Evolutionary conservation across 2,329 filamentous ascomycete genomes (phyloP).

Genomic region (Alternaria triticina): DNA sequence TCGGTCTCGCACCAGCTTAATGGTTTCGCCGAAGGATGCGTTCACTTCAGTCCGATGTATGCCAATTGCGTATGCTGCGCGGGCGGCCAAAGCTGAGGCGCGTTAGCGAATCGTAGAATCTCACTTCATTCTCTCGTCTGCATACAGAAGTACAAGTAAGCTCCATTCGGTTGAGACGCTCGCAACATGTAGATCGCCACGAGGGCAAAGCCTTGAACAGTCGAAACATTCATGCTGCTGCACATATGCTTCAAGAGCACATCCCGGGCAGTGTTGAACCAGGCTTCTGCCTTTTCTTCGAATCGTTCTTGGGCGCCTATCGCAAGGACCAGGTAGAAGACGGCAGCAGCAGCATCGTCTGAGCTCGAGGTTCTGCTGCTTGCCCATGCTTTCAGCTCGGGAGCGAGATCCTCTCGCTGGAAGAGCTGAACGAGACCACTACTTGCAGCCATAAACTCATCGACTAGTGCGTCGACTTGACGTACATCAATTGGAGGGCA

Average conservation of each 20-base stretch:
- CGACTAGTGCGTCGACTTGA: constrained; percentile 51
- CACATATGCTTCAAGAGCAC: constrained; percentile 55
- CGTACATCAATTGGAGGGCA: constrained; percentile 36
- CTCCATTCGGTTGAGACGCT: constrained; percentile 59
- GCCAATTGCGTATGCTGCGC: constrained; percentile 60
- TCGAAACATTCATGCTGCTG: constrained; percentile 57
- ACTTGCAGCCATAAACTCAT: constrained; percentile 55
- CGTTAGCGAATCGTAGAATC: not conserved
- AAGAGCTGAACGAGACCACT: constrained; percentile 59
- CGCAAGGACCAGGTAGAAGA: constrained; percentile 59
- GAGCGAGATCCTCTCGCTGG: constrained; percentile 45
- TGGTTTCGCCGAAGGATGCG: constrained; percentile 54
- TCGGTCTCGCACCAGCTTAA: constrained; percentile 53
- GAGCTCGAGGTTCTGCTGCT: constrained; percentile 9
- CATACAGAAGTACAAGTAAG: constrained; percentile 58
- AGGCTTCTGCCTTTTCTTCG: constrained; percentile 53
- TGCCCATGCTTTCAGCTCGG: constrained; percentile 38
- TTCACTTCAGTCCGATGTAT: constrained; percentile 61
- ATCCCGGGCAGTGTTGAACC: constrained; percentile 55
- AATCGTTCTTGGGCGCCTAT: constrained; percentile 56
- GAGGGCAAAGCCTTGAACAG: constrained; percentile 59
- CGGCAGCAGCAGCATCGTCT: constrained; percentile 55
- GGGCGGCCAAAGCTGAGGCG: constrained; percentile 51
- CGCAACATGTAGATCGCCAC: constrained; percentile 61
- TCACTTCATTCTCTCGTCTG: not conserved